A percentile compares a stretch with the other conserved stretches of the same genome.
Evolutionary conservation across 2,329 filamentous ascomycete species (phyloP).

Genomic region (Ramichloridium luteum): DNA sequence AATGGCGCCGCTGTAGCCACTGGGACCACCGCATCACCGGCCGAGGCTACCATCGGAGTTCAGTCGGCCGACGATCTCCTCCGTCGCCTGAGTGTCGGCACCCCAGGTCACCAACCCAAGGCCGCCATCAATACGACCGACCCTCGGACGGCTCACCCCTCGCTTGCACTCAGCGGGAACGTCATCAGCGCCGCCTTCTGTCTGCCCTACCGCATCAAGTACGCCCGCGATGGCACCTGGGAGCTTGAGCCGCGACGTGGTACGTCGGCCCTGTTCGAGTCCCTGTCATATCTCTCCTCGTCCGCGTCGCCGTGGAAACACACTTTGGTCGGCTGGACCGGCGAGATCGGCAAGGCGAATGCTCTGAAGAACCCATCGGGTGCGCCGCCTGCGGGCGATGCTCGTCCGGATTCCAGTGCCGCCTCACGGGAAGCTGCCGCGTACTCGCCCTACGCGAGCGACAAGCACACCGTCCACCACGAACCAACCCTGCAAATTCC

Average conservation of each 20-base stretch:
- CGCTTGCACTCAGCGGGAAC: constrained; percentile 46
- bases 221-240: constrained; percentile 43
- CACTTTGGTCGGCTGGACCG: constrained; percentile 87
- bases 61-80: constrained; percentile 39
- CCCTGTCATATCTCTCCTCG: constrained; percentile 79
- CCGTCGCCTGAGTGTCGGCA: constrained; percentile 39
- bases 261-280: constrained; percentile 85
- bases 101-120: constrained; percentile 20
- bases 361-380: constrained; percentile 17
- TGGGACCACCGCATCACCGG: constrained; percentile 23
- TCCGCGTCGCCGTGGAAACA: constrained; percentile 77
- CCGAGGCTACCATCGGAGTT: constrained; percentile 33
- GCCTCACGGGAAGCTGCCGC: no score
- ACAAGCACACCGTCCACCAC: constrained; percentile 10
- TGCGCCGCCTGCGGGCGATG: constrained; percentile 20
- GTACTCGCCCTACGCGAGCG: constrained; percentile 25
- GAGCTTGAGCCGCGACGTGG: constrained; percentile 66
- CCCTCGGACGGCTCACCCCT: constrained; percentile 43
- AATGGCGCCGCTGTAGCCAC: not conserved
- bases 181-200: constrained; percentile 53
- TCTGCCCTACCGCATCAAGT: constrained; percentile 48
- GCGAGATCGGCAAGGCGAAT: constrained; percentile 43
- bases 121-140: constrained; percentile 37
- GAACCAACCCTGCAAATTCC: constrained; percentile 52
- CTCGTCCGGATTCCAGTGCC: constrained; percentile 63